These are phyloP conservation scores for Xylaria telfairii DNA, from an alignment of 495 filamentous ascomycete genomes.

Conservation along the genomic window DNA sequence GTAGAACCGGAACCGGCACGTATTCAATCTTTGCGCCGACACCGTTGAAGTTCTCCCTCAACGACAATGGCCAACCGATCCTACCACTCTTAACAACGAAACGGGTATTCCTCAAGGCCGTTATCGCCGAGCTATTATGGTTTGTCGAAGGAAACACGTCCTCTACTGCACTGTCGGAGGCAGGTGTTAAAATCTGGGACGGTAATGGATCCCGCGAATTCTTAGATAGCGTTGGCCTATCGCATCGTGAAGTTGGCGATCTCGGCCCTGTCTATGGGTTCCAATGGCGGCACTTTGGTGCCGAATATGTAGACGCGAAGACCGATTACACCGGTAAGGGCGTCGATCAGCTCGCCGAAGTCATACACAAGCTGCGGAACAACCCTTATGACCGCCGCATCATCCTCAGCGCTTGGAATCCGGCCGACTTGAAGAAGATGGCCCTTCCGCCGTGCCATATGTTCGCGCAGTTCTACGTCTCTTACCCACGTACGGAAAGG, in stretches of 20 bases:
- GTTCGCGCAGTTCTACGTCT: slow-evolving; percentile 99
- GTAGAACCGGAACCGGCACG: slow-evolving; percentile 88
- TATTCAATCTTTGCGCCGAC: slow-evolving; percentile 84
- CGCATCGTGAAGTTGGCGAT: slow-evolving; percentile 81
- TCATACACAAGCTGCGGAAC: slow-evolving; percentile 79
- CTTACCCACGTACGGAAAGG: slow-evolving; percentile 61
- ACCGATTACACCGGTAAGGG: slow-evolving; percentile 88
- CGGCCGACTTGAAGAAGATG: slow-evolving; percentile 84
- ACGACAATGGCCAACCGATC: slow-evolving; percentile 62
- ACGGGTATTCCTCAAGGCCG: slow-evolving; percentile 90
- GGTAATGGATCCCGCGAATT: slow-evolving; percentile 90
- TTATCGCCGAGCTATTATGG: slow-evolving; percentile 95
- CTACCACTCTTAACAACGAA: slow-evolving; percentile 96
- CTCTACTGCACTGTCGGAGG: slow-evolving; percentile 70
- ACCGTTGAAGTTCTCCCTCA: slow-evolving; percentile 85
- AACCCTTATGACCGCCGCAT: slow-evolving; percentile 89
- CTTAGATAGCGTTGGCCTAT: slow-evolving; percentile 82
- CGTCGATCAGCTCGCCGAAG: slow-evolving; percentile 87
- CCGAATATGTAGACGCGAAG: slow-evolving; percentile 77
- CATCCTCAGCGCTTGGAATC: slow-evolving; percentile 93
- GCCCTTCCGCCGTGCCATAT: slow-evolving; percentile 97
- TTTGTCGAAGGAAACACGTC: slow-evolving; percentile 88
- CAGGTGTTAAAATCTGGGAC: slow-evolving; percentile 97
- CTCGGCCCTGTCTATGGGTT: slow-evolving; percentile 97
- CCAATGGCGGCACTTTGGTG: slow-evolving; percentile 98